Evolutionary conservation across 148 eudicot species (phyloP).

Genomic region (Fagopyrum homotropicum): DNA sequence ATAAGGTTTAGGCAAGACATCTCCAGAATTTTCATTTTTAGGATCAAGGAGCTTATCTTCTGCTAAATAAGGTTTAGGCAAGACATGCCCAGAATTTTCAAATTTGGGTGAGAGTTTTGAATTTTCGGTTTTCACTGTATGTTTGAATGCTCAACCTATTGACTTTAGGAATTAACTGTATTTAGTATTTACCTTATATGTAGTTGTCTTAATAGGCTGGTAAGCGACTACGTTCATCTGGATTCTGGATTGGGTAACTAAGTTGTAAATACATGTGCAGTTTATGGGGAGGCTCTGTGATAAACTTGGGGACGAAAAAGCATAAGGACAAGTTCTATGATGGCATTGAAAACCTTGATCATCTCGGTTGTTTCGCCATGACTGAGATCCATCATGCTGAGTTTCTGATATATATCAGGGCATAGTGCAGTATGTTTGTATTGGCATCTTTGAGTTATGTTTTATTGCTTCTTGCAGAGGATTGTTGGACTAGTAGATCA

Average conservation of each 20-base stretch:
- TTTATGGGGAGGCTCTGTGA: conserved; percentile 97
- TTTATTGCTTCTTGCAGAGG: too few species aligned
- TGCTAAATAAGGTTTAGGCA: not conserved
- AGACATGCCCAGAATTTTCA: not conserved
- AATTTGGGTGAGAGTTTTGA: not conserved
- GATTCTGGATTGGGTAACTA: not conserved
- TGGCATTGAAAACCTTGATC: conserved; percentile 85
- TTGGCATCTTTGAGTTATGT: too few species aligned
- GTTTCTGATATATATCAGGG: too few species aligned
- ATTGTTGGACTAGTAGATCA: too few species aligned
- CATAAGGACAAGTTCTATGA: conserved; percentile 84
- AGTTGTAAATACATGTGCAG: conserved; percentile 28
- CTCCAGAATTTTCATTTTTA: not conserved
- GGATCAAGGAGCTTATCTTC: not conserved
- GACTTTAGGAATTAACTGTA: not conserved
- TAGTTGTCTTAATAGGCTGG: not conserved
- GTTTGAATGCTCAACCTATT: not conserved
- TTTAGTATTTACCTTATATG: not conserved
- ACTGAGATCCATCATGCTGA: conserved; percentile 95
- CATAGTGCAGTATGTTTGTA: too few species aligned
- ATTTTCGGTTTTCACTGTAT: not conserved
- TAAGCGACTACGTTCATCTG: not conserved
- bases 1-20: too few species aligned
- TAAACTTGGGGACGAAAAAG: conserved; percentile 89
- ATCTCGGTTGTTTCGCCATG: conserved; percentile 94